These are phyloP conservation scores for Breynia disticha DNA, from an alignment of 441 rosid genomes.

Conservation along the genomic window DNA sequence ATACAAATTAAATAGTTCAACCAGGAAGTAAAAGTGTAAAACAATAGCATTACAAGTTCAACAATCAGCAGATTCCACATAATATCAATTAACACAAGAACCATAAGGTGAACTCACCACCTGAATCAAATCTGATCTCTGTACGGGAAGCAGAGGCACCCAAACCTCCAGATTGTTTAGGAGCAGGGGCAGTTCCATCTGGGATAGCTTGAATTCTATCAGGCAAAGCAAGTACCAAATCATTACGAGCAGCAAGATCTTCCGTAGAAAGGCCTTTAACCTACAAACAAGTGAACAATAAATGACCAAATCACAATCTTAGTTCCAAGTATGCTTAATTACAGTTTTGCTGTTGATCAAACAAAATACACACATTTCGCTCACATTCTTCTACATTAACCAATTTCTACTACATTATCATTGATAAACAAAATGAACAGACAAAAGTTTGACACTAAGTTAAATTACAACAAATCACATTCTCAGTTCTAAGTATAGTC, in stretches of 20 bases:
- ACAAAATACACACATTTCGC: too few relatives aligned
- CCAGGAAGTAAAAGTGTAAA: background rate
- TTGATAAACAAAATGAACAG: too few relatives aligned
- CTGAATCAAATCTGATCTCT: slow-evolving; percentile 90
- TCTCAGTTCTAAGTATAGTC: too few relatives aligned
- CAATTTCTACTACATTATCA: too few relatives aligned
- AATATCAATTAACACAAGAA: slow-evolving; percentile 1
- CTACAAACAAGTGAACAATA: slow-evolving; percentile 43
- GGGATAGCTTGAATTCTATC: slow-evolving; percentile 85
- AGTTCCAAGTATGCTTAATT: background rate
- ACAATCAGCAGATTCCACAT: background rate
- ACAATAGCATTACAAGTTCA: background rate
- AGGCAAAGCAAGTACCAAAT: slow-evolving; percentile 84
- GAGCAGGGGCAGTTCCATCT: slow-evolving; percentile 77
- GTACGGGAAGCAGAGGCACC: slow-evolving; percentile 56
- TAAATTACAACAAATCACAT: too few relatives aligned
- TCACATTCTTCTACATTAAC: too few relatives aligned
- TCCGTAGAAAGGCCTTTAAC: slow-evolving; percentile 85
- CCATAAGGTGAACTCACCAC: slow-evolving; percentile 24
- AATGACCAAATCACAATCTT: slow-evolving; percentile 5
- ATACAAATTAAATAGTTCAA: background rate
- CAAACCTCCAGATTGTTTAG: slow-evolving; percentile 78
- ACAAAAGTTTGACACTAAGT: too few relatives aligned
- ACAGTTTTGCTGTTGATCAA: slow-evolving; percentile 3
- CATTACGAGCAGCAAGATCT: slow-evolving; percentile 88